phyloP scores from a whole-genome alignment of 2,329 filamentous ascomycete species.

The Cladophialophora immunda region DNA sequence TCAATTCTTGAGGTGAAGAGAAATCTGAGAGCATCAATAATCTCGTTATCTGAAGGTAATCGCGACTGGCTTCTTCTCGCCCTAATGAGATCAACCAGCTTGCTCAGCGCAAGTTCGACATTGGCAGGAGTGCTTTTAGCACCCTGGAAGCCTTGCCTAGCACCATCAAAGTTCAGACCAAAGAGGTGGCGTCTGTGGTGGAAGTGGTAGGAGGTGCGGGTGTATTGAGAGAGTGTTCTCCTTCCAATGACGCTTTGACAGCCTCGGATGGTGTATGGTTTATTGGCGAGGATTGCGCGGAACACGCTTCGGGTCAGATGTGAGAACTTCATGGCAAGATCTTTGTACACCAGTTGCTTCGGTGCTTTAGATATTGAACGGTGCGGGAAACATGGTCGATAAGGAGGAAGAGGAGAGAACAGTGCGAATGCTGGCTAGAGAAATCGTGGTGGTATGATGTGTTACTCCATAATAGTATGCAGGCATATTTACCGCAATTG shows the following conservation, averaged over 20 bases:
- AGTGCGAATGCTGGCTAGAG: neutral
- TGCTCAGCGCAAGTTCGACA: constrained; percentile 37
- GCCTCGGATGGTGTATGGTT: constrained; percentile 46
- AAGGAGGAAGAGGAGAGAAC: neutral
- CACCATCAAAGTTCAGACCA: constrained; percentile 29
- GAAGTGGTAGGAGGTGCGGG: constrained; percentile 8
- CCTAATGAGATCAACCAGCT: constrained; percentile 71
- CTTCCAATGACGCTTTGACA: constrained; percentile 28
- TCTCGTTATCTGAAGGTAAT: constrained; percentile 68
- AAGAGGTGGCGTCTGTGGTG: constrained; percentile 36
- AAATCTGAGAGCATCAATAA: constrained; percentile 70
- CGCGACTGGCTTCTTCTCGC: constrained; percentile 70
- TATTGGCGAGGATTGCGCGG: constrained; percentile 54
- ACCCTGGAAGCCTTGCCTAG: constrained; percentile 25
- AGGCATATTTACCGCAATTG: neutral
- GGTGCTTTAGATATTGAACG: constrained; percentile 2
- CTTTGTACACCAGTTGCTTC: neutral
- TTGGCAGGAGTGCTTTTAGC: constrained; percentile 36
- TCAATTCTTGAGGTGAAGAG: constrained; percentile 68
- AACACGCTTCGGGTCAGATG: constrained; percentile 56
- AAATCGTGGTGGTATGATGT: constrained; percentile 4
- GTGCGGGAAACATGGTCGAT: neutral
- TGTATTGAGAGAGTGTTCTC: constrained; percentile 6
- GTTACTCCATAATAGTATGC: neutral
- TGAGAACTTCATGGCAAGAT: constrained; percentile 49